Base-by-base conservation (phyloP, 2,329 filamentous ascomycete species). In the Trichoderma breve region DNA sequence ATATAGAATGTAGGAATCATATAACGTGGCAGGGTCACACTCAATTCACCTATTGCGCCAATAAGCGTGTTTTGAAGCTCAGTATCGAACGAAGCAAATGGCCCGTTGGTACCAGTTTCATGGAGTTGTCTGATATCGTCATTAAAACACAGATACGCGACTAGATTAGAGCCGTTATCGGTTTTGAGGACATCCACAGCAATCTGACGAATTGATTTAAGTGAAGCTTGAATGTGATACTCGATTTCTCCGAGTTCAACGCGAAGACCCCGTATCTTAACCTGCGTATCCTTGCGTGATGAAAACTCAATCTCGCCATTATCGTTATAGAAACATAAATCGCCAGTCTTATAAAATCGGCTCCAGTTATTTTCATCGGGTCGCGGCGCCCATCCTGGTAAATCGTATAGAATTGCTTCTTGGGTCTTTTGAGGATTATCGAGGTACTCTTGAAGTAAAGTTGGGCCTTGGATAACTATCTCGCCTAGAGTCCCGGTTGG, bases 1-100 rank as follows among this genome's bases (percentile, higher is more conserved):
- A 76, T 73, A 60, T 72, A 76, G 47, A 72, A 64, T 3, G 75
- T 71, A 4, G 75, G 75, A 28, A 76, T 61, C 75, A 76, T 76
- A 24, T 76, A 76, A 8, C 51, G 43, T 14, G 75, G 75, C 7
- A 76, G 55, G 1, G 39, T n/a, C n/a, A 72, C 55, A 6, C 34
- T 67, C 0, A 74, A 57, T 26, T 72, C 15, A 7, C 72, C 70
- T 11, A 71, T 18, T 3, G 70, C 68, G 8, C 76, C 79, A 6
- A 71, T 51, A 2, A 72, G 66, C 32, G 74, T 61, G 2, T 72
- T 68, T 32, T 75, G 70, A 36, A 70, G 32, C 43, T 73, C 60
- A 7, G 39, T 18, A 28, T 72, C 43, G 9, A 68, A 15, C 4
- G 70, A 60, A 3, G 63, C 66, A 64, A 77, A 75, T 15, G 75